Percentiles rank a stretch among this genome's conserved stretches.
Evolutionary conservation across 2,329 filamentous ascomycete genomes (phyloP).

Genomic region (Botrytis hyacinthi): DNA sequence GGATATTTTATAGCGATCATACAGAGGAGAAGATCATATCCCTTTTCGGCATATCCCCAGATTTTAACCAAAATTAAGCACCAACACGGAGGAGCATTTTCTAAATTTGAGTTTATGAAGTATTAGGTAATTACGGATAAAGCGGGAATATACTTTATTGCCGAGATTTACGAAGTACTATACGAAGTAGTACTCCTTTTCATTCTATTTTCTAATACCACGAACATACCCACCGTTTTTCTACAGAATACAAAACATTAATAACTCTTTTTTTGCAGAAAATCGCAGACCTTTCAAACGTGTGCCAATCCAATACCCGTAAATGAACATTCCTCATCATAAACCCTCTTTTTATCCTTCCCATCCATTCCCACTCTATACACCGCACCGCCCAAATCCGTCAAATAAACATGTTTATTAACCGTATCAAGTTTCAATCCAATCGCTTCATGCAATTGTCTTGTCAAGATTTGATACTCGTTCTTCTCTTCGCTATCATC

Average conservation of each 20-base stretch:
- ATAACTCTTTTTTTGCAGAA: too few species aligned
- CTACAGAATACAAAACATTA: background rate
- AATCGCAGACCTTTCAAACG: background rate
- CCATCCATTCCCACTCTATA: conserved; percentile 41
- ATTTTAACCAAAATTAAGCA: background rate
- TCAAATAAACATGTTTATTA: conserved; percentile 41
- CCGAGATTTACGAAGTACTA: background rate
- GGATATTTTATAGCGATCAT: background rate
- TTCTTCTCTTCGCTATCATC: conserved; percentile 16
- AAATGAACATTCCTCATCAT: conserved; percentile 21
- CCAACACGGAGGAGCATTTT: background rate
- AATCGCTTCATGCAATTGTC: conserved; percentile 48
- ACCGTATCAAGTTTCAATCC: conserved; percentile 44
- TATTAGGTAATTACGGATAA: background rate
- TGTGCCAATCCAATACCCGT: conserved; percentile 14
- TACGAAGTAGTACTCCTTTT: background rate
- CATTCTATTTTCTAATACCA: background rate
- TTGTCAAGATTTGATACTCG: conserved; percentile 34
- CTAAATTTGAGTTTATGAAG: background rate
- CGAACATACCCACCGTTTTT: background rate
- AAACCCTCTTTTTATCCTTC: conserved; percentile 26
- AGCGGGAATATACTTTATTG: background rate
- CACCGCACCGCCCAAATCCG: conserved; percentile 44
- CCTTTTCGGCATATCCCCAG: background rate
- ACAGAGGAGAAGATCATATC: background rate